Percentiles rank a stretch among this genome's conserved stretches.
phyloP scores from a whole-genome alignment of 345 rosid species.

The Ceriops zippeliana region DNA sequence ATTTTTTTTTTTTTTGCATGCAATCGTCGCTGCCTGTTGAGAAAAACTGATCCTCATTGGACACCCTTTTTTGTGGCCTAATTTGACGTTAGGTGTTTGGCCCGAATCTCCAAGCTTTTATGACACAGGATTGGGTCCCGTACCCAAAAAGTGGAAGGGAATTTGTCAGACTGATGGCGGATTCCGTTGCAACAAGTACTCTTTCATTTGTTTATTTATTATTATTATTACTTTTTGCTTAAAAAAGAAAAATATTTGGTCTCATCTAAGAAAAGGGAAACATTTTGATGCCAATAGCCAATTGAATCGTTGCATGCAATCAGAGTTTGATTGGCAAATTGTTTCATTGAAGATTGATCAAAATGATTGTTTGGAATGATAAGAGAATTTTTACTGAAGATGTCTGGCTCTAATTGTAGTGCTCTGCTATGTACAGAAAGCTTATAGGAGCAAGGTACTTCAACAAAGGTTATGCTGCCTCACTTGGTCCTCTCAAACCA shows the following conservation, averaged over 20 bases:
- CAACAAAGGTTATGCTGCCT: slow-evolving; percentile 14
- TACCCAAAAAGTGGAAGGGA: slow-evolving; percentile 27
- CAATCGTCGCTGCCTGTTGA: too few species aligned
- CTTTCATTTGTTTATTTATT: not conserved
- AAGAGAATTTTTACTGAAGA: not conserved
- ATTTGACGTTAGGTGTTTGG: slow-evolving; percentile 8
- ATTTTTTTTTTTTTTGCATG: too few species aligned
- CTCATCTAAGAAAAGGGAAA: too few species aligned
- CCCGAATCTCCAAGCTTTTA: slow-evolving; percentile 24
- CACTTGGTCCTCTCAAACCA: not conserved
- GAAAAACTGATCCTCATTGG: too few species aligned
- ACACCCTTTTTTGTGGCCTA: not conserved
- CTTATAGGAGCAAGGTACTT: slow-evolving; percentile 25
- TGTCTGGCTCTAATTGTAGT: not conserved
- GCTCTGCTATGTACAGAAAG: slow-evolving; percentile 8
- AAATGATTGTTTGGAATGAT: not conserved
- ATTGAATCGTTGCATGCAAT: too few species aligned
- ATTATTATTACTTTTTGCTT: not conserved
- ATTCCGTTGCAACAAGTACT: not conserved
- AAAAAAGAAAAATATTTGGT: too few species aligned
- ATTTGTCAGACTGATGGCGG: not conserved
- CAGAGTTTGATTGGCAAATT: too few species aligned
- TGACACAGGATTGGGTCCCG: slow-evolving; percentile 16
- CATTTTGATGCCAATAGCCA: too few species aligned
- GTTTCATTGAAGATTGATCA: not conserved